A percentile compares a stretch with the other conserved stretches of the same genome.
phyloP scores from a whole-genome alignment of 805 yeast genomes.

The Candida oleophila region DNA sequence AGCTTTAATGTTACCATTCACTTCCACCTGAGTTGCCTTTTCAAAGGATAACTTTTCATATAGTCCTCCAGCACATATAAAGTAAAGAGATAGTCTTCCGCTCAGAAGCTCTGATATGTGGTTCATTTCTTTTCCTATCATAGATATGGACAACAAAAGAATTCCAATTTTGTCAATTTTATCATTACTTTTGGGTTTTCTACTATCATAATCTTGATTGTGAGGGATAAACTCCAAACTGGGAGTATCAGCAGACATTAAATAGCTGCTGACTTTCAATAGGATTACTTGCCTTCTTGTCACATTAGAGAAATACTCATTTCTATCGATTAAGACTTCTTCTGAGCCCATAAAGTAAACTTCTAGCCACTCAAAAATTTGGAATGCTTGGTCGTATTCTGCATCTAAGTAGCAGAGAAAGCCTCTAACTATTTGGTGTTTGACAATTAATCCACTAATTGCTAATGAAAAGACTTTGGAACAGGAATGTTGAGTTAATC shows the following conservation, averaged over 20 bases:
- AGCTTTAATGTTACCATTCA: constrained; percentile 1
- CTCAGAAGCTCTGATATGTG: constrained; percentile 13
- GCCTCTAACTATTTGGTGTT: constrained; percentile 18
- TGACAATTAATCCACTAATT: constrained; percentile 12
- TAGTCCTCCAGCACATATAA: constrained; percentile 18
- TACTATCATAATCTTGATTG: neutral
- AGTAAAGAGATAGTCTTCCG: constrained; percentile 26
- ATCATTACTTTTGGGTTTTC: neutral
- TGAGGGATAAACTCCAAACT: constrained; percentile 2
- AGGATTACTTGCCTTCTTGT: constrained; percentile 10
- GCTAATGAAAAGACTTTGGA: neutral
- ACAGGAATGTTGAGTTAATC: neutral
- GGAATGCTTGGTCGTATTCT: constrained; percentile 15
- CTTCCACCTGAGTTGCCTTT: constrained; percentile 5
- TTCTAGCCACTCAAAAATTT: constrained; percentile 18
- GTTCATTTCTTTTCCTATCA: constrained; percentile 6
- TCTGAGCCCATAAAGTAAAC: constrained; percentile 11
- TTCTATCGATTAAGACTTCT: constrained; percentile 6
- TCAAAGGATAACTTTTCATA: constrained; percentile 18
- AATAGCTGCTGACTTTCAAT: neutral
- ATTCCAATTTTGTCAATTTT: neutral
- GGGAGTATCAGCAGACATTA: neutral
- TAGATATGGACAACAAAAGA: neutral
- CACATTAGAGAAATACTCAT: constrained; percentile 12
- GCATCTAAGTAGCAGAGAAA: constrained; percentile 13